Base-by-base conservation (phyloP, 2,329 filamentous ascomycete species). In the Colletotrichum acutatum region DNA sequence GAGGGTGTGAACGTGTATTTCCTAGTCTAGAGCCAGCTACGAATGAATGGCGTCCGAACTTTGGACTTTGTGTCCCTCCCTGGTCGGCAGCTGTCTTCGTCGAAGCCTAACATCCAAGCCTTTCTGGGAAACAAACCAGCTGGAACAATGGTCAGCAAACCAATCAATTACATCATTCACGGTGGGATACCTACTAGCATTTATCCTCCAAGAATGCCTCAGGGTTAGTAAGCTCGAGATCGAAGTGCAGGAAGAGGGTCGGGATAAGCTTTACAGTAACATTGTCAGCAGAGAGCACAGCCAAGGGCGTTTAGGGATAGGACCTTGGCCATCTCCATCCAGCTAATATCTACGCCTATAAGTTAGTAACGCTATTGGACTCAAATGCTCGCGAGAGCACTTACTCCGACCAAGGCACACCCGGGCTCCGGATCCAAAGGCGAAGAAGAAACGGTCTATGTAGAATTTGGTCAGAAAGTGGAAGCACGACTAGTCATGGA, bases 241-340 rank as follows among this genome's bases (percentile, higher is more conserved):
- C 65, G 19, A 72, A 72, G 24, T 68, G 52, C 16, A 72, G 3
- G 8, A 68, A 59, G 5, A 72, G 22, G 19, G 65, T 72, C 0
- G 69, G 64, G 12, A 63, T 65, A 12, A 74, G 42, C 67, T 70
- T 1, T 26, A 2, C 11, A 8, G 11, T 28, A 11, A n/a, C 3
- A 19, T 19, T 26, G 5, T 28, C 7, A 54, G 28, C 14, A 24
- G 19, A 8, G 12, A 12, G 12, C 16, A 14, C 2, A 6, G 2
- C 19, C 11, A 22, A 9, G 1, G 16, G 0, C 1, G n/a, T 28
- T 5, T 53, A 26, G 4, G 3, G 8, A 5, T n/a, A 42, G 9
- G 32, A 64, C 22, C 59, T 74, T 74, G 8, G 64, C 14, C 66
- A 74, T 73, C 28, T 73, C 66, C 70, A 74, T 74, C 54, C 67